Evolutionary conservation across 345 rosid species (phyloP).

Genomic region (Syzygium jambos): DNA sequence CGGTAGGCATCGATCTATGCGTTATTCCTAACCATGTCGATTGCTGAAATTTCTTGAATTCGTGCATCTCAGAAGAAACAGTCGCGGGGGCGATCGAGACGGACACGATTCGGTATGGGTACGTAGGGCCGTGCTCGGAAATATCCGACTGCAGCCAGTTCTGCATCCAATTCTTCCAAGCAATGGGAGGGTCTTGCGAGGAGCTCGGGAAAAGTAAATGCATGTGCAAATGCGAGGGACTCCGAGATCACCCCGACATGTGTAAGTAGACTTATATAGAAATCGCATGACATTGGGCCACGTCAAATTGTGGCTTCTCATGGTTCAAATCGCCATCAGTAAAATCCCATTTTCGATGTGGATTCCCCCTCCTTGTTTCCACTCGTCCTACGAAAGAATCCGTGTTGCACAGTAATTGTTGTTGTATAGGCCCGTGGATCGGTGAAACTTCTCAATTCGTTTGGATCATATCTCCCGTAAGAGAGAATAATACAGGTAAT

Average conservation of each 20-base stretch:
- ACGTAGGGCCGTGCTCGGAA: too few species aligned
- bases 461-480: background rate
- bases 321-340: background rate
- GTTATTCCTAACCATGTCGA: too few species aligned
- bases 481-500: background rate
- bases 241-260: background rate
- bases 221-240: too few species aligned
- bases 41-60: too few species aligned
- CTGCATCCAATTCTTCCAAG: background rate
- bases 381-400: background rate
- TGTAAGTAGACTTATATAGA: background rate
- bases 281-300: background rate
- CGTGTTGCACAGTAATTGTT: too few species aligned
- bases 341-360: background rate
- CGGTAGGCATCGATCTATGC: too few species aligned
- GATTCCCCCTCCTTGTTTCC: background rate
- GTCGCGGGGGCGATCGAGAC: too few species aligned
- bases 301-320: background rate
- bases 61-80: too few species aligned
- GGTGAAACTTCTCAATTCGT: background rate
- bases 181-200: background rate
- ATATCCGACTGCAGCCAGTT: rapidly evolving
- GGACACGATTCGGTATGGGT: too few species aligned
- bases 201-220: background rate
- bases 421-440: background rate